Evolutionary conservation across 2,329 filamentous ascomycete genomes (phyloP), one percentile per base, ranked within the genome.

Genomic region (Verticillium isaacii): DNA sequence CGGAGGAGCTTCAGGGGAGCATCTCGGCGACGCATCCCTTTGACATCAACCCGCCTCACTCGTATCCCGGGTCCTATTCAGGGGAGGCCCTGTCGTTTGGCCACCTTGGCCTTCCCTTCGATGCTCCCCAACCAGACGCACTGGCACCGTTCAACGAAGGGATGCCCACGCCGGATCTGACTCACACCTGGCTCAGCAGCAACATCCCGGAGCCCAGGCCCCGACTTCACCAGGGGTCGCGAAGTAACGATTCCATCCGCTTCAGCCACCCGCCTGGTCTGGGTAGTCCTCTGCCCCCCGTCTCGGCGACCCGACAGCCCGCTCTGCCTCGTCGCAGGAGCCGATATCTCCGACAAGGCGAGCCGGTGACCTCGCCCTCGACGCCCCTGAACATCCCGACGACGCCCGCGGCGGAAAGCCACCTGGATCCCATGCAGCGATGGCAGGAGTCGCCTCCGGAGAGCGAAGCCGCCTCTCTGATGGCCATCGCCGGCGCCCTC

Each of bases 361-460:
- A 52, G 45, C n/a, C 45, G 45, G 45, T 19, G 8, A 52, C 45
- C 11, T 12, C 45, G n/a, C 19, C 45, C 11, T 52, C 45, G 1
- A 25, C 36, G 8, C 66, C 84, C 0, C 84, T 90, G 63, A 80
- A 87, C 57, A 89, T 90, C 29, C 86, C 87, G 12, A 67, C 74
- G 60, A 76, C 79, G 50, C 79, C 80, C 3, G 78, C 60, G 6
- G 25, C 67, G 0, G 61, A 63, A 8, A 59, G 57, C 3, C 62
- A 64, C 8, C 64, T 70, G 57, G 69, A 68, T 9, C 73, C 72
- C 1, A 58, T 74, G 9, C 68, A 74, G 60, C 62, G 73, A 59
- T 75, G 73, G 73, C 63, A 68, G 7, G 64, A 70, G 19, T 74
- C 73, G 0, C 72, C 72, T 2, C 66, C 75, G 2, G 61, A 74